phyloP scores from a whole-genome alignment of 495 filamentous ascomycete genomes.

The Delitschia confertaspora region DNA sequence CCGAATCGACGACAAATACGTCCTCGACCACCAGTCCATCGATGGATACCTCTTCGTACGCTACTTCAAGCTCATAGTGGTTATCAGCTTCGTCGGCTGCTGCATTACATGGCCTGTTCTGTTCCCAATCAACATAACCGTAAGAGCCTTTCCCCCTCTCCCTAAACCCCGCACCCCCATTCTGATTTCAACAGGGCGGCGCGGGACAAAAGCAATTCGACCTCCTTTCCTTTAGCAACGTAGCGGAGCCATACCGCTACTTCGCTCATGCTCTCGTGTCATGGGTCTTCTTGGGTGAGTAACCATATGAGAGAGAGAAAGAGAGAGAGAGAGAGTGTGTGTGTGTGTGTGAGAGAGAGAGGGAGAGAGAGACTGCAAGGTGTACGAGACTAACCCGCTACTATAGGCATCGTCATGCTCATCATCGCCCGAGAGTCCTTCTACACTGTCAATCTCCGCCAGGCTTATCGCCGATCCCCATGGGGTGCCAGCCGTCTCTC shows the following conservation, averaged over 20 bases:
- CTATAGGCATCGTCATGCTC: constrained; percentile 71
- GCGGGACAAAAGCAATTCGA: constrained; percentile 58
- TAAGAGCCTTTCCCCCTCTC: constrained; percentile 7
- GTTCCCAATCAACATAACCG: constrained; percentile 39
- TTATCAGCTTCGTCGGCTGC: constrained; percentile 36
- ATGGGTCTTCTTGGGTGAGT: constrained; percentile 56
- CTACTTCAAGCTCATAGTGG: constrained; percentile 35
- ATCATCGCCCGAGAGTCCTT: constrained; percentile 86
- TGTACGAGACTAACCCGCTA: too few relatives aligned
- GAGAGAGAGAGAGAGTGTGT: too few relatives aligned
- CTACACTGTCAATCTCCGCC: constrained; percentile 90
- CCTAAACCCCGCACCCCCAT: background rate
- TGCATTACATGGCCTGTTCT: constrained; percentile 39
- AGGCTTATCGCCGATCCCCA: constrained; percentile 86
- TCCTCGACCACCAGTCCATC: constrained; percentile 81
- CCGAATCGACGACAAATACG: constrained; percentile 71
- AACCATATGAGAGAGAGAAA: too few relatives aligned
- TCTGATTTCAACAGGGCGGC: constrained; percentile 33
- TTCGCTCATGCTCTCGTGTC: constrained; percentile 72
- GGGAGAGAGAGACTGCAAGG: too few relatives aligned
- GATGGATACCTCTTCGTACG: constrained; percentile 49
- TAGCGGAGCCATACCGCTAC: constrained; percentile 51
- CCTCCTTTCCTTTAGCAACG: constrained; percentile 68
- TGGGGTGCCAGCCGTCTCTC: constrained; percentile 83
- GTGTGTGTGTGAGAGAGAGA: too few relatives aligned